phyloP scores from a whole-genome alignment of 2,329 filamentous ascomycete species.

The Cladosporium sp. region DNA sequence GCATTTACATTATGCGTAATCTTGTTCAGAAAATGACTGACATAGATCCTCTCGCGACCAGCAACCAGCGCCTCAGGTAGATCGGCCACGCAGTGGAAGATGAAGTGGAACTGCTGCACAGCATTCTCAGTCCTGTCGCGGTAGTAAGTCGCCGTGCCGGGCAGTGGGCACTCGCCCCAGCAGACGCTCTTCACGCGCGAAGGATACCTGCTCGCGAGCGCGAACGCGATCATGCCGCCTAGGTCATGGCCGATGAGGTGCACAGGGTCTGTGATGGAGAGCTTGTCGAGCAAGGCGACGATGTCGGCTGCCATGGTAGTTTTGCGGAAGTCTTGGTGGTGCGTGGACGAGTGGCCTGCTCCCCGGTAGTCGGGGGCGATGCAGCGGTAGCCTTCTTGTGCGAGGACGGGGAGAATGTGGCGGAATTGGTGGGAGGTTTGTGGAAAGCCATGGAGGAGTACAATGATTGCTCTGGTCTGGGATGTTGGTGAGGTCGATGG shows the following conservation, averaged over 20 bases:
- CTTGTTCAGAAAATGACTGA: conserved; percentile 41
- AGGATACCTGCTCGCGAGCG: conserved; percentile 36
- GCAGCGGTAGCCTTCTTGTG: conserved; percentile 37
- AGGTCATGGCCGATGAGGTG: conserved; percentile 48
- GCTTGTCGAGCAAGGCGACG: conserved; percentile 25
- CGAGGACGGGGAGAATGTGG: conserved; percentile 27
- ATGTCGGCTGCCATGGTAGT: conserved; percentile 39
- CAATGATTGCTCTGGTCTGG: conserved; percentile 29
- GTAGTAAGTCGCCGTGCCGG: conserved; percentile 33
- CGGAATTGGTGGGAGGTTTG: conserved; percentile 41
- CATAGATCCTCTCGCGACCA: conserved; percentile 37
- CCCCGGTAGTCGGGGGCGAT: conserved; percentile 41
- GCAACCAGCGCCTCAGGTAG: conserved; percentile 36
- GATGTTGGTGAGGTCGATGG: neutral
- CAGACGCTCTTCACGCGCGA: conserved; percentile 33
- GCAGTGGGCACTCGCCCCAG: conserved; percentile 43
- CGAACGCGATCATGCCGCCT: conserved; percentile 44
- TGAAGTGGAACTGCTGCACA: conserved; percentile 36
- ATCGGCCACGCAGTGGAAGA: conserved; percentile 37
- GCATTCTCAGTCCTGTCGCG: conserved; percentile 15
- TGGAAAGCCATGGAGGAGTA: conserved; percentile 43
- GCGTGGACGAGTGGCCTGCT: conserved; percentile 36
- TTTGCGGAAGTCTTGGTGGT: conserved; percentile 37
- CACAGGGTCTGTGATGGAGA: conserved; percentile 32
- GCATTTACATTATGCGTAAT: conserved; percentile 33